Evolutionary conservation across 345 rosid species (phyloP).

Genomic region (Moricandia moricandioides): DNA sequence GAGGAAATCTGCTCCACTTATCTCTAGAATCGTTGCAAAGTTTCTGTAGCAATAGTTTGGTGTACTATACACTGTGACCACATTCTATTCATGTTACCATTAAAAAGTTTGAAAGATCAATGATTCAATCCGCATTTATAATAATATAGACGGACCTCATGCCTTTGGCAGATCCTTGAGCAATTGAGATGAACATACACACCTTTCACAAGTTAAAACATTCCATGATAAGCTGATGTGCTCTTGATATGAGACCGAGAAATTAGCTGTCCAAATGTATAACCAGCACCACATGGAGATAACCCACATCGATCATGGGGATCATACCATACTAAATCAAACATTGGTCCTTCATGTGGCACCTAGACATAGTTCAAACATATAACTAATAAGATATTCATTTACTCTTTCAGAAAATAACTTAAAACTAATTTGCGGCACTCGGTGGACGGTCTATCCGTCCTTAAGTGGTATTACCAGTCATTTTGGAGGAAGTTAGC

Average conservation of each 20-base stretch:
- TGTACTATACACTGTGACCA: conserved; percentile 78
- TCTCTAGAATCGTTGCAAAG: conserved; percentile 79
- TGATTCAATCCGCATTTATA: neutral
- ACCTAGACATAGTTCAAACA: conserved; percentile 23
- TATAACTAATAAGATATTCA: neutral
- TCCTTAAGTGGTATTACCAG: too few species aligned
- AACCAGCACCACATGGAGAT: conserved; percentile 44
- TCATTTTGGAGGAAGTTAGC: neutral
- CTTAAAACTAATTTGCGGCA: neutral
- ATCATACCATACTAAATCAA: conserved; percentile 77
- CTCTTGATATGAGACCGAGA: conserved; percentile 71
- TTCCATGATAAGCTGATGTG: conserved; percentile 89
- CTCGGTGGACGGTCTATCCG: too few species aligned
- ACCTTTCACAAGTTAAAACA: conserved; percentile 83
- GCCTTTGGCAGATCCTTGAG: neutral
- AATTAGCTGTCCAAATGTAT: conserved; percentile 50
- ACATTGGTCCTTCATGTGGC: conserved; percentile 82
- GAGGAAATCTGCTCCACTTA: conserved; percentile 76
- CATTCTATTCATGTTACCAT: conserved; percentile 57
- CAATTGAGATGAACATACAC: neutral
- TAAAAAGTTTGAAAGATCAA: neutral
- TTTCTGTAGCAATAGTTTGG: conserved; percentile 82
- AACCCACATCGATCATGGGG: conserved; percentile 43
- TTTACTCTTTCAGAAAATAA: neutral
- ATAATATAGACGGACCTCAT: neutral